Base-by-base conservation (phyloP, 2,329 filamentous ascomycete species). In the Fonsecaea pugnacius region DNA sequence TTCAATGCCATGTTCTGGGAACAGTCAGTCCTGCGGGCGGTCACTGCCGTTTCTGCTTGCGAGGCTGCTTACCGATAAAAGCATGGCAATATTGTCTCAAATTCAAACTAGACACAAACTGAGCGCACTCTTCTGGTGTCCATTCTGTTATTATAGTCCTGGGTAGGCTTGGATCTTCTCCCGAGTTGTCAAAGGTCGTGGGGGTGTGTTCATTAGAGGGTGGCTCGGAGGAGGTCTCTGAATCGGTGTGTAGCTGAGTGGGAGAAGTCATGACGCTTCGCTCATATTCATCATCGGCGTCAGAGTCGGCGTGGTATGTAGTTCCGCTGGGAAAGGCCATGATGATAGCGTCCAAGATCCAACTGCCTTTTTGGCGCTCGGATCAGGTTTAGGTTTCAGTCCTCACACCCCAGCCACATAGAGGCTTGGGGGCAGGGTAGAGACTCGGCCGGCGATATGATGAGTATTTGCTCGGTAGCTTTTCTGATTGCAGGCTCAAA, bases 1-100 rank as follows among this genome's bases (percentile, higher is more conserved):
- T 40, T 93, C 89, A 71, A 99, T 96, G 69, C 92, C 92, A 75
- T 99, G 96, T 73, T 97, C 95, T 95, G 76, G 18, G 46, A 58
- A 33, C 7, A 54, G 57, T 68, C 60, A 72, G 64, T 30, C 53
- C 32, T 1, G 46, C 24, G 48, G n/a, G 24, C 38, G 16, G 7
- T 18, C 27, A 12, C 5, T 12, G n/a, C 43, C 35, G 14, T 33
- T 21, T 83, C 88, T 73, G 81, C 30, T 21, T 30, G 14, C 10
- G 21, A 16, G 6, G 16, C 33, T 2, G 21, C 68, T 48, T 62
- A 96, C 92, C 91, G 77, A 95, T 82, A 75, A 96, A 96, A 24
- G 83, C 83, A 73, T 92, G 88, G 63, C 90, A 88, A 78, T 96
- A 96, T 76, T 96, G 91, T 70, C 87, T 83, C 72, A 96, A 79